Percentiles rank a stretch among this genome's conserved stretches.
Conservation (phyloP, 2,329 filamentous ascomycete species). For the Colletotrichum ledebouriae region DNA sequence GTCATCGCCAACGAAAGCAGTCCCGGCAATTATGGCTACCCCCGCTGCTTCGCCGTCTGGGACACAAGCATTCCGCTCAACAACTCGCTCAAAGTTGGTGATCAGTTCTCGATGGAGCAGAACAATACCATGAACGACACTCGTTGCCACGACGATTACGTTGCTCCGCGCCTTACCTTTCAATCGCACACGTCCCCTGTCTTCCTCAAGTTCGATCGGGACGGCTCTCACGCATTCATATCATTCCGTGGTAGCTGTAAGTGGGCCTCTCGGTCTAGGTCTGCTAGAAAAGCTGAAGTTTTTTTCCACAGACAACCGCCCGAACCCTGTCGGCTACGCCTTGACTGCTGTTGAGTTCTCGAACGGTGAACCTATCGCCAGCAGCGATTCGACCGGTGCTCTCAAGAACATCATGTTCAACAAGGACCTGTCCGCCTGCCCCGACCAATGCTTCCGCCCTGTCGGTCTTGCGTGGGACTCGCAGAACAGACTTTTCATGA, state of each 20-base stretch:
- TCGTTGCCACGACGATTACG: conserved; percentile 57
- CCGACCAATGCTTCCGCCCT: conserved; percentile 71
- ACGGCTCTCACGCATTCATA: conserved; percentile 72
- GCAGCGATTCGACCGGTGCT: conserved; percentile 59
- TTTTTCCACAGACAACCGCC: conserved; percentile 54
- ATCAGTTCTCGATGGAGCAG: conserved; percentile 62
- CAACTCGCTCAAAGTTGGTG: conserved; percentile 58
- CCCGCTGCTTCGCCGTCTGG: conserved; percentile 72
- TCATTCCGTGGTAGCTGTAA: conserved; percentile 80
- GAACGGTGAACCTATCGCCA: conserved; percentile 57
- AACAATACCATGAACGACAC: conserved; percentile 57
- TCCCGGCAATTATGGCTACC: conserved; percentile 48
- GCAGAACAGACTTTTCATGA: conserved; percentile 71
- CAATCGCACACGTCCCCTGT: conserved; percentile 78
- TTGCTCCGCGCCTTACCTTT: conserved; percentile 69
- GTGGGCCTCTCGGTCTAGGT: conserved; percentile 40
- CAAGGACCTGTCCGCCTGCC: conserved; percentile 65
- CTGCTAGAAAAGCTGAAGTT: conserved; percentile 25
- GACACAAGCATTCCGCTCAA: conserved; percentile 60
- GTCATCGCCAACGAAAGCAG: conserved; percentile 59
- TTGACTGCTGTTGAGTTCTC: conserved; percentile 58
- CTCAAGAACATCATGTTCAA: conserved; percentile 69
- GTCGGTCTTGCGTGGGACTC: conserved; percentile 68
- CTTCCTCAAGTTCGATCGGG: conserved; percentile 75
- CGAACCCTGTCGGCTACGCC: conserved; percentile 61